These are phyloP conservation scores for Cyclaneusma minus DNA, from an alignment of 2,329 filamentous ascomycete genomes.

Conservation along the genomic window DNA sequence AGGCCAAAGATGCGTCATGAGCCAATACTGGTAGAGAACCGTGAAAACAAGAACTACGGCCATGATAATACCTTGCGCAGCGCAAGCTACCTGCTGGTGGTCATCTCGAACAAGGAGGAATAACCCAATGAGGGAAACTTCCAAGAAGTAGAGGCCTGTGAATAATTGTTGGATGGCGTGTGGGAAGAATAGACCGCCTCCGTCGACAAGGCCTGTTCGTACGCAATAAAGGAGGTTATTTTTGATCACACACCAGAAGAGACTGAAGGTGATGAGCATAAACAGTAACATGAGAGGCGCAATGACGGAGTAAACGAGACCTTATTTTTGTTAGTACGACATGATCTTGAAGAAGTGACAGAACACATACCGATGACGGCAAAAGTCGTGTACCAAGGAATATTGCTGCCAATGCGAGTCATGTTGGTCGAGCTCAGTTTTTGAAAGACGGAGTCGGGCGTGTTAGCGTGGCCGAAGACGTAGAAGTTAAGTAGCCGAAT, in stretches of 20 bases:
- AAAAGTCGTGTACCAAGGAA: conserved; percentile 11
- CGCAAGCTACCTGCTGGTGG: conserved; percentile 6
- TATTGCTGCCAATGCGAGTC: conserved; percentile 8
- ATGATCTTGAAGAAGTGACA: conserved; percentile 2
- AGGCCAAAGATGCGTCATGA: conserved; percentile 6
- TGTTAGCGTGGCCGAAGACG: conserved; percentile 8
- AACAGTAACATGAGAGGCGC: conserved; percentile 80
- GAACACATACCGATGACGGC: conserved; percentile 5
- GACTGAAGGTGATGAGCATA: conserved; percentile 71
- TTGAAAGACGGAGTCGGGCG: conserved; percentile 8
- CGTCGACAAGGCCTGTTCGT: conserved; percentile 70
- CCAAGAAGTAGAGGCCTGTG: conserved; percentile 11
- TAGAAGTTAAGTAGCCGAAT: conserved; percentile 5
- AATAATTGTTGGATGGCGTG: conserved; percentile 10
- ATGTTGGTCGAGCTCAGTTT: conserved; percentile 10
- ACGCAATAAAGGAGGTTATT: conserved; percentile 91
- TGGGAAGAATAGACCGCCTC: conserved; percentile 49
- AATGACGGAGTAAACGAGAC: conserved; percentile 70
- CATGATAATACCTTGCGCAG: conserved; percentile 11
- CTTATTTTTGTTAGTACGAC: conserved; percentile 19
- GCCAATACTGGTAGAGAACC: conserved; percentile 11
- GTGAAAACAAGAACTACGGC: conserved; percentile 8
- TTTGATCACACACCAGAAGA: conserved; percentile 86
- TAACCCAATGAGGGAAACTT: conserved; percentile 10
- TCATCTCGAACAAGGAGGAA: conserved; percentile 11